Conservation (phyloP, 2,329 filamentous ascomycete species). For the Monilinia fructicola region DNA sequence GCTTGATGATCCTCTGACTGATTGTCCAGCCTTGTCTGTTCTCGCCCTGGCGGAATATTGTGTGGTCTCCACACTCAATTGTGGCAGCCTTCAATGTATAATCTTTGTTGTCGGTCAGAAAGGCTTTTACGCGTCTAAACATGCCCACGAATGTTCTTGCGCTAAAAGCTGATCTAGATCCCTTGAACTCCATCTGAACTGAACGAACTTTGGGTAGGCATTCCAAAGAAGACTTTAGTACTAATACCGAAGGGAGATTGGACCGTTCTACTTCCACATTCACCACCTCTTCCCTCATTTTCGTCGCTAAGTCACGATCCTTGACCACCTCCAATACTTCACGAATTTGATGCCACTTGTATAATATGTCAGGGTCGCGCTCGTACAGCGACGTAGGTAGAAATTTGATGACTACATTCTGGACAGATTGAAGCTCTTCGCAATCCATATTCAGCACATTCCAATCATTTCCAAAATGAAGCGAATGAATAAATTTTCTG, state of each 20-base stretch:
- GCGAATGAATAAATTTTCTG: background rate
- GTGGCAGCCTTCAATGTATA: background rate
- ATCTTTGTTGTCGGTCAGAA: background rate
- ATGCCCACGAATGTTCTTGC: background rate
- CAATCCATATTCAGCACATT: background rate
- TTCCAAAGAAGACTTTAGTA: background rate
- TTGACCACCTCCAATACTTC: too few relatives aligned
- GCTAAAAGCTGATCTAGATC: background rate
- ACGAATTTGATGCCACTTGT: too few relatives aligned
- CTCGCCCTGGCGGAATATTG: background rate
- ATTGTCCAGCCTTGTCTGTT: background rate
- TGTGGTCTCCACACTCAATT: background rate
- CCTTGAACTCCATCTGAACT: conserved; percentile 9
- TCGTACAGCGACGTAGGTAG: background rate
- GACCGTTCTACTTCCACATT: accelerated
- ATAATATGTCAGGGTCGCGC: too few relatives aligned
- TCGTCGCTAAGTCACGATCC: too few relatives aligned
- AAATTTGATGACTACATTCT: background rate
- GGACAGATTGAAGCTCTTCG: background rate
- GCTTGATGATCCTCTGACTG: accelerated
- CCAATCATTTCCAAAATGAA: background rate
- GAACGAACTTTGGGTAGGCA: background rate
- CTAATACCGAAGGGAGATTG: background rate
- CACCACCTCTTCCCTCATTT: background rate
- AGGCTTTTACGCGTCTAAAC: background rate